Evolutionary conservation across 1,284 basidiomycete genomes (phyloP), one percentile per base, ranked within the genome.

Genomic region (Ceratobasidium sp.): DNA sequence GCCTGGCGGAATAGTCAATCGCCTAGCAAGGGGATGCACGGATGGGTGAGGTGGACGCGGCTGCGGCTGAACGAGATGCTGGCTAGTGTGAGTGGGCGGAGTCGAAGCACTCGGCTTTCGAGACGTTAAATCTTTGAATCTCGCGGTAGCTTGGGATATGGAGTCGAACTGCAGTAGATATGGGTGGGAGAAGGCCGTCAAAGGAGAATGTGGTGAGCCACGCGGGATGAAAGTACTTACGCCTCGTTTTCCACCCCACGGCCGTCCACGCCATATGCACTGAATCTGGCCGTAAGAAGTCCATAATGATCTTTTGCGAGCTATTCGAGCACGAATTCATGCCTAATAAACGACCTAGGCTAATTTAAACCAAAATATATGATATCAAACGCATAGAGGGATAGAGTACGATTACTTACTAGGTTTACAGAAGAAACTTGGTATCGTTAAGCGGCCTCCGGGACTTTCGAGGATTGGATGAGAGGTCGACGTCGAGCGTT

Each of bases 361-460:
- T 89, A 85, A 80, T 54, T 71, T 29, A 1, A 27, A 5, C 36
- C 36, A 41, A 41, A 41, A 41, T n/a, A 41, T 41, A 41, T 11
- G 11, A 41, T 5, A 11, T 41, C 36, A 41, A 41, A 41, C 11
- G 36, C 36, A 41, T 51, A n/a, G 36, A 29, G 19, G 11, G 29
- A 41, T 41, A 41, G 36, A 4, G 36, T 41, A 41, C 4, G 36
- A 51, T 27, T 36, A 57, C 73, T 56, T 45, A 74, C 73, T 91
- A 92, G 0, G 88, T 86, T 79, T 92, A 90, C n/a, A 91, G 80
- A 78, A 92, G 89, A 2, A 92, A 87, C 78, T 91, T 89, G 0
- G 87, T 83, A 22, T 83, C 84, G 65, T 81, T 77, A 6, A 85
- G 81, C 0, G 91, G 83, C 0, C 75, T 69, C 1, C 76, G 74